Conservation (phyloP, 768 basidiomycete species). For the Mycena crocata region DNA sequence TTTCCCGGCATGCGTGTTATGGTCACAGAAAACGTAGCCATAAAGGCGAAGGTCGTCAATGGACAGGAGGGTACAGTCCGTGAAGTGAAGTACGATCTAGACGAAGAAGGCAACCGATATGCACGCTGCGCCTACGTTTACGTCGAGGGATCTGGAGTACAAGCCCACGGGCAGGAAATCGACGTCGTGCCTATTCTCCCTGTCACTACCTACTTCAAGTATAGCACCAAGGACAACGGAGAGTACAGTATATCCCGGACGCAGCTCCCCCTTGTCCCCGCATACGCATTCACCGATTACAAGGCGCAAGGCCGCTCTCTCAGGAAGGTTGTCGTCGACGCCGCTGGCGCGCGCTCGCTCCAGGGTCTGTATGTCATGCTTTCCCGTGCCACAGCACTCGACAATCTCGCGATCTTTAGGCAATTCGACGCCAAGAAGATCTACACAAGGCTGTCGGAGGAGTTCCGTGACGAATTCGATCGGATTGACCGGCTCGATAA, state of each 20-base stretch:
- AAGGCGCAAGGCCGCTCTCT: not conserved
- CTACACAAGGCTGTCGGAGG: not conserved
- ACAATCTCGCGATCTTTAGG: not conserved
- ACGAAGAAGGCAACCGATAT: not conserved
- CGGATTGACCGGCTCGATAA: not conserved
- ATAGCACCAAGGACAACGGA: not conserved
- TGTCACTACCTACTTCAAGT: not conserved
- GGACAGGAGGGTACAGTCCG: not conserved
- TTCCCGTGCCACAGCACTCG: not conserved
- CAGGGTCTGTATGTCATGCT: not conserved
- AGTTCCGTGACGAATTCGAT: not conserved
- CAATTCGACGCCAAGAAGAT: not conserved
- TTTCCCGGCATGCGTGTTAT: not conserved
- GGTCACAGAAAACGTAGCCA: not conserved
- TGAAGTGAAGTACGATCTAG: not conserved
- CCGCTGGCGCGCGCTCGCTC: not conserved
- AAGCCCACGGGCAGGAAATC: not conserved
- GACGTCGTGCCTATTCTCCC: not conserved
- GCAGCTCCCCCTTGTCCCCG: not conserved
- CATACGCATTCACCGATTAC: not conserved
- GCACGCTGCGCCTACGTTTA: not conserved
- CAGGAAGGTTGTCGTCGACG: not conserved
- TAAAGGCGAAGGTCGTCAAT: not conserved
- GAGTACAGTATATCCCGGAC: not conserved
- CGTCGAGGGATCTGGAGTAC: not conserved